A percentile compares a stretch with the other conserved stretches of the same genome.
These are phyloP conservation scores for Leishmania gerbilli DNA, from an alignment of 208 protist species.

Conservation along the genomic window DNA sequence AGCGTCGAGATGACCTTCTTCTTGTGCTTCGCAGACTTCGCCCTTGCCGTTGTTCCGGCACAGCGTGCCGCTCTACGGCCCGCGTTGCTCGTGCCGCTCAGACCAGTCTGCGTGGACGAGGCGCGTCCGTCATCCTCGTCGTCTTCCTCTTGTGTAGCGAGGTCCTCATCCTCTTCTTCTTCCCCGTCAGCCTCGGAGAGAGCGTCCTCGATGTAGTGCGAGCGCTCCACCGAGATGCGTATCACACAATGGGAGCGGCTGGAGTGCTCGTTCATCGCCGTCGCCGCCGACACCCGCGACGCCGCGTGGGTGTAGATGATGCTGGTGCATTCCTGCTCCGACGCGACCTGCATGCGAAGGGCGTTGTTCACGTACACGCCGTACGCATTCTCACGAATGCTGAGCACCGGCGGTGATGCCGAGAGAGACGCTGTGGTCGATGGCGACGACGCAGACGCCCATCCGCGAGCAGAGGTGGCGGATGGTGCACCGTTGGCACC, in stretches of 20 bases:
- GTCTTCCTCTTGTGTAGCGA: conserved; percentile 16
- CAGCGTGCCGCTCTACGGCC: background rate
- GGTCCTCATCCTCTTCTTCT: conserved; percentile 6
- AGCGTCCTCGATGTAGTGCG: conserved; percentile 66
- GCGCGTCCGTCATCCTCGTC: conserved; percentile 24
- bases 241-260: conserved; percentile 97
- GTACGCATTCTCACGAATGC: conserved; percentile 76
- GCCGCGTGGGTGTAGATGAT: conserved; percentile 60
- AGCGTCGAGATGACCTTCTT: conserved; percentile 63
- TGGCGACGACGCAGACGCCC: background rate
- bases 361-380: conserved; percentile 89
- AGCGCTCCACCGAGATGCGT: conserved; percentile 88
- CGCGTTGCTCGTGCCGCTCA: background rate
- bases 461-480: background rate
- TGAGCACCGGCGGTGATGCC: conserved; percentile 40
- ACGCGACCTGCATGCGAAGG: conserved; percentile 46
- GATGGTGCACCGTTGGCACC: background rate
- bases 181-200: conserved; percentile 32
- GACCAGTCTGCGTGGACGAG: conserved; percentile 8
- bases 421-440: background rate
- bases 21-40: conserved; percentile 17
- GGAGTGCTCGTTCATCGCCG: conserved; percentile 94
- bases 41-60: background rate
- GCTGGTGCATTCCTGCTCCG: conserved; percentile 56
- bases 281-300: conserved; percentile 67